These are phyloP conservation scores for Ceraceosorus guamensis DNA, from an alignment of 1,284 basidiomycete genomes.

Conservation along the genomic window DNA sequence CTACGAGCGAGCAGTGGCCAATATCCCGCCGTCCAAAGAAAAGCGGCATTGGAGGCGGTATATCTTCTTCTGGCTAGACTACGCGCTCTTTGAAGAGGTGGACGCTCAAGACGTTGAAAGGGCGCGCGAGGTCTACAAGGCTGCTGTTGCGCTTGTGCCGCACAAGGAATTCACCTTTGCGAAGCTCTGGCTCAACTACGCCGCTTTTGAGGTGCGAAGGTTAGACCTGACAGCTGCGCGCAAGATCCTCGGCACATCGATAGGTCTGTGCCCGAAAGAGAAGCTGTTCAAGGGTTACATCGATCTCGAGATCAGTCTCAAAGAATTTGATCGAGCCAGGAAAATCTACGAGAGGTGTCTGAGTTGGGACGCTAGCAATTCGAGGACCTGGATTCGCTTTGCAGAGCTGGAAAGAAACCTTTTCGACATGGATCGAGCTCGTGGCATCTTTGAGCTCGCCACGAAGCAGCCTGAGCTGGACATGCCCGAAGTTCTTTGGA, in stretches of 20 bases:
- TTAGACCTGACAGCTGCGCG: conserved; percentile 76
- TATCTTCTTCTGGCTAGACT: conserved; percentile 92
- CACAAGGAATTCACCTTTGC: conserved; percentile 97
- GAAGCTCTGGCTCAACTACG: conserved; percentile 68
- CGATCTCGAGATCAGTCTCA: conserved; percentile 41
- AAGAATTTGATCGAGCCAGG: conserved; percentile 87
- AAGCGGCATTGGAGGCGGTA: conserved; percentile 75
- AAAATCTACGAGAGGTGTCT: conserved; percentile 85
- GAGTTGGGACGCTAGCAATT: conserved; percentile 49
- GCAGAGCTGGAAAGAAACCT: conserved; percentile 89
- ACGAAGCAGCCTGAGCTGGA: conserved; percentile 80
- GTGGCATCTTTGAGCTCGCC: conserved; percentile 92
- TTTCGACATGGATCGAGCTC: conserved; percentile 81
- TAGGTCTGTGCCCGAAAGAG: conserved; percentile 94
- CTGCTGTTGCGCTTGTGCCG: conserved; percentile 77
- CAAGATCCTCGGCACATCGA: conserved; percentile 79
- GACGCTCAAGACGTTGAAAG: conserved; percentile 83
- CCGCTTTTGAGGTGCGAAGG: conserved; percentile 82
- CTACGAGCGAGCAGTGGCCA: conserved; percentile 92
- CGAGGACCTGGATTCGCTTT: conserved; percentile 77
- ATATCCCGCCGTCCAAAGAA: conserved; percentile 78
- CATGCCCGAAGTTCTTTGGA: conserved; percentile 83
- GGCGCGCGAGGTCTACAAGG: conserved; percentile 83
- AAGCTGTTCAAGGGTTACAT: conserved; percentile 48
- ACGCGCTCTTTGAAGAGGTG: conserved; percentile 93